Evolutionary conservation across 345 rosid genomes (phyloP).

Genomic region (Nasturtium officinale): DNA sequence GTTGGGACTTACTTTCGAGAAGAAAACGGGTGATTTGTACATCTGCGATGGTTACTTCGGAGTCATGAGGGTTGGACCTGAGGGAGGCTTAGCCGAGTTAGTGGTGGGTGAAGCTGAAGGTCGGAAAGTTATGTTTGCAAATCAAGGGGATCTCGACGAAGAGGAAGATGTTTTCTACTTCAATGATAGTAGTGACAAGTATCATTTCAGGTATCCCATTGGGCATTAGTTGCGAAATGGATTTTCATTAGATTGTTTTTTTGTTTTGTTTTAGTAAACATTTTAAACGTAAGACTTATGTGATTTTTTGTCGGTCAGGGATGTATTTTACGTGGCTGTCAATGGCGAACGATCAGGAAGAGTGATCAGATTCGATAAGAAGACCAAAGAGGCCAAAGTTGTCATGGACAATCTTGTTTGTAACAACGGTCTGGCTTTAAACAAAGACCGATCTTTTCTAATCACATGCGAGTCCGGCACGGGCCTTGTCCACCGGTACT

Average conservation of each 20-base stretch:
- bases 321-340: background rate
- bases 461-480: conserved; percentile 50
- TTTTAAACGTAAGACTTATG: background rate
- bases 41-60: conserved; percentile 78
- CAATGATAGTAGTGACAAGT: conserved; percentile 63
- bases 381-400: conserved; percentile 34
- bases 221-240: background rate
- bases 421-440: conserved; percentile 64
- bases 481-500: conserved; percentile 44
- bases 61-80: conserved; percentile 62
- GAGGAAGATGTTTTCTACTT: conserved; percentile 63
- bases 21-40: conserved; percentile 70
- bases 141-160: conserved; percentile 65
- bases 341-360: conserved; percentile 15
- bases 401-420: conserved; percentile 43
- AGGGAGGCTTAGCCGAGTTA: conserved; percentile 59
- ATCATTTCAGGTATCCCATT: conserved; percentile 57
- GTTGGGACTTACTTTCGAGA: conserved; percentile 63
- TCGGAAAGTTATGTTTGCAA: conserved; percentile 56
- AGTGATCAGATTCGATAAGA: conserved; percentile 31
- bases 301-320: conserved; percentile 1
- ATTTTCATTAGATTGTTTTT: background rate
- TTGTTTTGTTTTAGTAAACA: background rate
- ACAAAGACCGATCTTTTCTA: conserved; percentile 56
- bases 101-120: conserved; percentile 56